Evolutionary conservation across 306 rosid genomes (phyloP).

Genomic region (Medicago ruthenica): DNA sequence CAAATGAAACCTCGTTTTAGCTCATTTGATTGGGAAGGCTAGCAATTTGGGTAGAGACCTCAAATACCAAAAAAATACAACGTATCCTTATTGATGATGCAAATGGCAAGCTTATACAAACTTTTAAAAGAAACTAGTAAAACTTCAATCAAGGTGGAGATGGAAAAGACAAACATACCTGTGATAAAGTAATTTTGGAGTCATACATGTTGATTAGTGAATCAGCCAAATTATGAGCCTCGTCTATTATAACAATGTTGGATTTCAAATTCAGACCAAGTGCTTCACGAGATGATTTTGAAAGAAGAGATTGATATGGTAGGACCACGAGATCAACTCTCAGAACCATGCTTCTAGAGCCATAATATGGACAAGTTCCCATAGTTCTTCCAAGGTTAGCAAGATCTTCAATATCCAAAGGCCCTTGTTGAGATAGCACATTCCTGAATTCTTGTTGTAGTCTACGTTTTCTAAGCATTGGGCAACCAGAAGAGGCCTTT

Average conservation of each 20-base stretch:
- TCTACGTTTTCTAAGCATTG: constrained; percentile 80
- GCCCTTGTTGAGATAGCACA: constrained; percentile 73
- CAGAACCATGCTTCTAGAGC: constrained; percentile 82
- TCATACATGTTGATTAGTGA: constrained; percentile 90
- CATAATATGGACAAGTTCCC: constrained; percentile 94
- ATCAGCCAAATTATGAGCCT: constrained; percentile 96
- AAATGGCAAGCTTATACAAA: constrained; percentile 28
- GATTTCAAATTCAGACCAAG: constrained; percentile 86
- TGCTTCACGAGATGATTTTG: constrained; percentile 95
- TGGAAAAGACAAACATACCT: constrained; percentile 58
- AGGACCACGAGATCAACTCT: constrained; percentile 90
- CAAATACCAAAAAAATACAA: background rate
- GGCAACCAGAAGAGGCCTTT: constrained; percentile 87
- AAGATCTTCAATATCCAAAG: constrained; percentile 95
- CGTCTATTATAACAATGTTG: constrained; percentile 79
- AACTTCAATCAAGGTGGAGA: constrained; percentile 31
- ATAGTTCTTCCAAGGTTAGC: constrained; percentile 78
- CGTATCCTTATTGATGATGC: background rate
- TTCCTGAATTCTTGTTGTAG: constrained; percentile 69
- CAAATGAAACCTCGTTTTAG: constrained; percentile 9
- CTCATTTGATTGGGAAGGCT: constrained; percentile 4
- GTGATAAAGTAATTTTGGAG: constrained; percentile 70
- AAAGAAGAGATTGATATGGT: constrained; percentile 93
- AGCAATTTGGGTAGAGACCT: background rate
- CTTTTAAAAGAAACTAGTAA: constrained; percentile 12